Conservation (phyloP, 2,329 filamentous ascomycete genomes). For the Aspergillus vadensis region DNA sequence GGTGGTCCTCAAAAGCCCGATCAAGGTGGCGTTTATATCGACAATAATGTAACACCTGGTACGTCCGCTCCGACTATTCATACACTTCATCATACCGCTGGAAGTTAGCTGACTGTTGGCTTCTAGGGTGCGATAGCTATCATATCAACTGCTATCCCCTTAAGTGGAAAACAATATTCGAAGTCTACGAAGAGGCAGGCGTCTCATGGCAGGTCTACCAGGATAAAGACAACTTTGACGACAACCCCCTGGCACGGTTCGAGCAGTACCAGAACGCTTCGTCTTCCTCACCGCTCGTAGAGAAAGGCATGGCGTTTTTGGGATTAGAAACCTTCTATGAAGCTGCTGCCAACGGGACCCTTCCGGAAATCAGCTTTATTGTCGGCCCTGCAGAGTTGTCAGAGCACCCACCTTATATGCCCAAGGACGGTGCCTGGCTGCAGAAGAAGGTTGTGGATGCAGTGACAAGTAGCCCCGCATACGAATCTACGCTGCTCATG, state of each 20-base stretch:
- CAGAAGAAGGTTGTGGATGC: conserved; percentile 56
- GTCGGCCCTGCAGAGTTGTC: conserved; percentile 54
- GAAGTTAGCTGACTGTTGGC: background rate
- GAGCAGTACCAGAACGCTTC: conserved; percentile 53
- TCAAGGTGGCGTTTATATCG: conserved; percentile 52
- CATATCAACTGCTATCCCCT: conserved; percentile 56
- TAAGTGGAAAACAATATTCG: conserved; percentile 56
- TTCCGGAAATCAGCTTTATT: conserved; percentile 56
- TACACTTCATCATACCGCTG: background rate
- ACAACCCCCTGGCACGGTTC: conserved; percentile 59
- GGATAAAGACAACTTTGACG: conserved; percentile 55
- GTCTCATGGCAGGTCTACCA: conserved; percentile 57
- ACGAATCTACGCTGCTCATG: conserved; percentile 52
- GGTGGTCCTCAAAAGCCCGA: conserved; percentile 47
- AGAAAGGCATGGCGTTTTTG: conserved; percentile 51
- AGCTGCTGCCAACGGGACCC: conserved; percentile 52
- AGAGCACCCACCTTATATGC: conserved; percentile 57
- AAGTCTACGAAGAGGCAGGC: conserved; percentile 52
- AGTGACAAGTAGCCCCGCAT: conserved; percentile 53
- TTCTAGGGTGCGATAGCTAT: conserved; percentile 45
- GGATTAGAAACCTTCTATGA: conserved; percentile 55
- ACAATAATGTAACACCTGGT: conserved; percentile 55
- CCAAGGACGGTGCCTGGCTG: conserved; percentile 58
- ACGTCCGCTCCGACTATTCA: background rate
- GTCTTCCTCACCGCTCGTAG: conserved; percentile 44